Base-by-base conservation (phyloP, 345 rosid genomes). In the Corchorus capsularis region DNA sequence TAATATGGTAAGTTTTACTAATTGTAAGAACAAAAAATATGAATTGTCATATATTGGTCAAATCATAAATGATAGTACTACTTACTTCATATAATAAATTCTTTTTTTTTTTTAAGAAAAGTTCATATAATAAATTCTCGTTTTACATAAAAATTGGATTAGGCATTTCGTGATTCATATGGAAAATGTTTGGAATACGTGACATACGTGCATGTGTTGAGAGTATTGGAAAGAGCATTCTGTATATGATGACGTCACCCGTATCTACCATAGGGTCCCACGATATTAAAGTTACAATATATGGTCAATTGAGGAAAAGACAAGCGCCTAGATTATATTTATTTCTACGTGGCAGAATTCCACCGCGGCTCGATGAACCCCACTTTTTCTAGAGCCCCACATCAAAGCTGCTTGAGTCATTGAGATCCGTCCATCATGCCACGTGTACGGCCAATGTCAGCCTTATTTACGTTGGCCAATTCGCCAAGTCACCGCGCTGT, bases 221-320 rank as follows among this genome's bases (percentile, higher is more conserved):
- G 77, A 64, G 46, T 56, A 47, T 4, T 45, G 39, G 1, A 5
- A 17, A 17, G 8, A 1, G 22, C 19, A 3, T 3, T 17, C 12
- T 75, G 2, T 20, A 19, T 43, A 27, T 39, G 53, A 61, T 77
- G 86, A 84, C 82, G 81, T 71, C 83, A 76, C 22, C 52, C 81
- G 71, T 70, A 81, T 82, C 85, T 43, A 32, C 17, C 17, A 0
- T 3, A 0, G 62, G 87, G 86, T 45, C 56, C 81, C 78, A 35
- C 62, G 5, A 45, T 34, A 72, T 75, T 75, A 77, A 73, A 79
- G 78, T 63, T 72, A 69, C 66, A 81, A 82, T 78, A 83, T 83
- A 45, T 73, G 73, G 73, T 80, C 47, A 56, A 75, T 55, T 47
- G 19, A 5, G 72, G 55, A 79, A 79, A 76, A 56, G 82, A 81